Evolutionary conservation across 345 rosid species (phyloP).

Genomic region (Moricandia moricandioides): DNA sequence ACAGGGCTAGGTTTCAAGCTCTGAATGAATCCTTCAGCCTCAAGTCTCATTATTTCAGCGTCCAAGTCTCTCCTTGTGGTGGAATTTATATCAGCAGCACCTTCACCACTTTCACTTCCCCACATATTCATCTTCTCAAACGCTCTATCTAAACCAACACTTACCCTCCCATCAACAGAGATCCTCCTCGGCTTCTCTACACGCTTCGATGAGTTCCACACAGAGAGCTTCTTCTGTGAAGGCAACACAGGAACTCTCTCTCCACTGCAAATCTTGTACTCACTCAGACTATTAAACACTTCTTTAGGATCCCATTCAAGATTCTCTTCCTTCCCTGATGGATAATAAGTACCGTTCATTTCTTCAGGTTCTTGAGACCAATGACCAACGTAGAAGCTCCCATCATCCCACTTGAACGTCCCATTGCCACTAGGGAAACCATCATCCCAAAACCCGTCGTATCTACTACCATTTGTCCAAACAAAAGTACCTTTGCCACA

Average conservation of each 20-base stretch:
- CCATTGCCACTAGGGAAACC: conserved; percentile 73
- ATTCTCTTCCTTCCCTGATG: conserved; percentile 40
- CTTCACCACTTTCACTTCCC: conserved; percentile 48
- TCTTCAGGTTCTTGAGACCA: conserved; percentile 81
- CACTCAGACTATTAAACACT: conserved; percentile 41
- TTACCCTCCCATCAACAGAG: conserved; percentile 81
- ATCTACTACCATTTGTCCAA: conserved; percentile 66
- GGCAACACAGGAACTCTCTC: conserved; percentile 79
- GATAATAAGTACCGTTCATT: conserved; percentile 68
- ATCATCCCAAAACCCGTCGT: conserved; percentile 84
- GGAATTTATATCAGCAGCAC: conserved; percentile 34
- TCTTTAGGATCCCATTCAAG: conserved; percentile 68
- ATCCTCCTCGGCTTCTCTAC: conserved; percentile 55
- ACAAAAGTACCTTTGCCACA: conserved; percentile 63
- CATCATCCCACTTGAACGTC: conserved; percentile 68
- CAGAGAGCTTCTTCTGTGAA: conserved; percentile 75
- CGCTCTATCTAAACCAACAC: conserved; percentile 72
- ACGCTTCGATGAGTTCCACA: conserved; percentile 70
- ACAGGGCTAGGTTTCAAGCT: conserved; percentile 29
- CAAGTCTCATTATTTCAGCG: conserved; percentile 49
- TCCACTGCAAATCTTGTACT: conserved; percentile 44
- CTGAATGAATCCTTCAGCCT: conserved; percentile 38
- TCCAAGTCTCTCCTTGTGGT: conserved; percentile 37
- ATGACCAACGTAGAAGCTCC: conserved; percentile 72
- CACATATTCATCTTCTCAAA: conserved; percentile 69